Evolutionary conservation across 495 filamentous ascomycete genomes (phyloP).

Genomic region (Elasticomyces elasticus): DNA sequence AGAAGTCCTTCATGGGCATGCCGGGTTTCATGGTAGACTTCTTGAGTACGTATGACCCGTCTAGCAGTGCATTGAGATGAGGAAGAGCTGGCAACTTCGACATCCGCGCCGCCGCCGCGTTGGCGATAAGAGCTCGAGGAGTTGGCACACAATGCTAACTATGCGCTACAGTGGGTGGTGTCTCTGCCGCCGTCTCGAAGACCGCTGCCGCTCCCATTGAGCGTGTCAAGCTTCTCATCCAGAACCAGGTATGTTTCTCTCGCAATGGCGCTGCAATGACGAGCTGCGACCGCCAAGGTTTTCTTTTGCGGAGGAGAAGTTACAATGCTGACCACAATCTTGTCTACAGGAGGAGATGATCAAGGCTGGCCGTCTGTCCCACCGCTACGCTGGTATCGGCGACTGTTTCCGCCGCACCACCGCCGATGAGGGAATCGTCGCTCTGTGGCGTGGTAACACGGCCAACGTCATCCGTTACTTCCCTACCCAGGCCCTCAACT

Average conservation of each 20-base stretch:
- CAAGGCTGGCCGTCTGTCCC: conserved; percentile 94
- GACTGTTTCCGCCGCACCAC: conserved; percentile 93
- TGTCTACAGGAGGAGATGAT: conserved; percentile 92
- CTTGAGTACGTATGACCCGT: conserved; percentile 67
- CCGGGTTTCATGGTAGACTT: conserved; percentile 86
- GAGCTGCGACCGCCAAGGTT: conserved; percentile 1
- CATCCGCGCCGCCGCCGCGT: not conserved
- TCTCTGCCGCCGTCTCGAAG: conserved; percentile 99
- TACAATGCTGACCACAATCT: not conserved
- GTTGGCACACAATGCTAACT: conserved; percentile 11
- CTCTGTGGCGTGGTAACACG: conserved; percentile 98
- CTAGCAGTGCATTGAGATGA: not conserved
- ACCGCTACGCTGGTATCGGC: conserved; percentile 84
- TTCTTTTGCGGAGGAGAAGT: not conserved
- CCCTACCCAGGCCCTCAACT: conserved; percentile 99
- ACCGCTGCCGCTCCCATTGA: conserved; percentile 99
- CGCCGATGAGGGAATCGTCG: conserved; percentile 68
- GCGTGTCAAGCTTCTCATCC: conserved; percentile 99
- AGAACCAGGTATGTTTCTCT: conserved; percentile 80
- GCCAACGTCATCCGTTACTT: conserved; percentile 99
- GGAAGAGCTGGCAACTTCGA: conserved; percentile 4
- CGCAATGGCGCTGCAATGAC: conserved; percentile 7
- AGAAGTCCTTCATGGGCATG: conserved; percentile 60
- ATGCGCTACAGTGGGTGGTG: conserved; percentile 80
- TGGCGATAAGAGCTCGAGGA: conserved; percentile 19